Evolutionary conservation across 2,329 filamentous ascomycete species (phyloP).

Genomic region (Apiospora koreana): DNA sequence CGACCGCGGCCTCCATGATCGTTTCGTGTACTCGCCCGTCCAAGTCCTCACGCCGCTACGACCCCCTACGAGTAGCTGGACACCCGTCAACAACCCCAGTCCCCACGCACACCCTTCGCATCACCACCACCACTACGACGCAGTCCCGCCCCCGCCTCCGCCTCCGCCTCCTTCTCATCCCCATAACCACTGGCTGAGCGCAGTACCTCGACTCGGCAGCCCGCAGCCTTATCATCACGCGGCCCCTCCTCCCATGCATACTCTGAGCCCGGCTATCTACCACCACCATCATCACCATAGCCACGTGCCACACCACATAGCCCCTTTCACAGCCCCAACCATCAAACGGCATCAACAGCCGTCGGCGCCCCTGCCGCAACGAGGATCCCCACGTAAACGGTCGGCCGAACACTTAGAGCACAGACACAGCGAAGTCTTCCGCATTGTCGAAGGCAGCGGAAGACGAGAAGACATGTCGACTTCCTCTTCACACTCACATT

Average conservation of each 20-base stretch:
- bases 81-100: constrained; percentile 27
- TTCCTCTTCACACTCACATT: neutral
- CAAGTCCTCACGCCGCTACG: constrained; percentile 17
- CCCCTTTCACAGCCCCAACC: neutral
- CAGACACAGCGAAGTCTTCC: constrained; percentile 24
- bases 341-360: constrained; percentile 16
- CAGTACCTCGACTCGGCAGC: constrained; percentile 42
- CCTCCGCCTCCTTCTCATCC: constrained; percentile 24
- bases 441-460: constrained; percentile 9
- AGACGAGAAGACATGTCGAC: neutral
- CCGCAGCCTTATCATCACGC: constrained; percentile 11
- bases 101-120: constrained; percentile 20
- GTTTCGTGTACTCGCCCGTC: constrained; percentile 25
- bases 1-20: constrained; percentile 22
- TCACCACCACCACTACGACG: constrained; percentile 21
- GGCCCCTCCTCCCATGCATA: neutral
- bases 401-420: constrained; percentile 30
- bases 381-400: constrained; percentile 26
- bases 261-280: neutral
- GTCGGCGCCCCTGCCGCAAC: constrained; percentile 5
- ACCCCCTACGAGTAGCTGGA: constrained; percentile 26
- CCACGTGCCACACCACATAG: neutral
- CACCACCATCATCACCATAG: constrained; percentile 12
- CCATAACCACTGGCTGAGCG: constrained; percentile 44
- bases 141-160: constrained; percentile 16